A percentile compares a stretch with the other conserved stretches of the same genome.
These are phyloP conservation scores for Trichoderma aggressivum DNA, from an alignment of 2,329 filamentous ascomycete genomes.

Conservation along the genomic window DNA sequence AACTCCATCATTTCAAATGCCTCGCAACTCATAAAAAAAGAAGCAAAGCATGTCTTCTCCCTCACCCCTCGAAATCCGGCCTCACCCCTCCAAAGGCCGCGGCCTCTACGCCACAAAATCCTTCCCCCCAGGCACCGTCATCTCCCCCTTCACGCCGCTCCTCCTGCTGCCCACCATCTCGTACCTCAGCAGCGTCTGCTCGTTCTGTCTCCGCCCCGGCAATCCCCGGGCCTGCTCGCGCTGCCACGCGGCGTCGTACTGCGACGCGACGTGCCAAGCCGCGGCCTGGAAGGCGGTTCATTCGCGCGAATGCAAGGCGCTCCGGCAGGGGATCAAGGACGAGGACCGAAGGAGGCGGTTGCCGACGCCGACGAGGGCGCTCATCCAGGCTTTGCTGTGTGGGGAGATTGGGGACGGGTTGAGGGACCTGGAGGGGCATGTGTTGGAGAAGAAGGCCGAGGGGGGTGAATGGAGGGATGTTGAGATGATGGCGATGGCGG, in stretches of 20 bases:
- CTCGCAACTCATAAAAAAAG: not conserved
- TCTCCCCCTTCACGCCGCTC: conserved; percentile 44
- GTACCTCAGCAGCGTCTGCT: conserved; percentile 44
- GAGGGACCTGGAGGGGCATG: conserved; percentile 46
- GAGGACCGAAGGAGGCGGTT: conserved; percentile 31
- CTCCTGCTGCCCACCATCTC: conserved; percentile 47
- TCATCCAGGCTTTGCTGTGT: conserved; percentile 49
- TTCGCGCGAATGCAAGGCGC: conserved; percentile 52
- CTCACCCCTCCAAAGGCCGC: conserved; percentile 41
- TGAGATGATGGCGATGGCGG: conserved; percentile 44
- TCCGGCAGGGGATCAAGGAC: conserved; percentile 28
- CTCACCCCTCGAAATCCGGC: conserved; percentile 27
- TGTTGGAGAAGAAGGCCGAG: conserved; percentile 35
- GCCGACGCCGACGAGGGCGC: conserved; percentile 54
- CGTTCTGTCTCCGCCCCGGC: conserved; percentile 43
- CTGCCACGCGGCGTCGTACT: conserved; percentile 55
- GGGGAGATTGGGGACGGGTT: conserved; percentile 34
- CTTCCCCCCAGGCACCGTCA: conserved; percentile 44
- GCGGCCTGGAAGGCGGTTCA: conserved; percentile 53
- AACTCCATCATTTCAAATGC: not conserved
- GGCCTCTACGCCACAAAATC: conserved; percentile 41
- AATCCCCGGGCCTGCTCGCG: conserved; percentile 45
- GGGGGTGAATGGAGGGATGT: conserved; percentile 45
- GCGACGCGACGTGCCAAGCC: conserved; percentile 51
- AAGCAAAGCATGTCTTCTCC: not conserved